phyloP scores from a whole-genome alignment of 1,284 basidiomycete species.

The Cryptococcus depauperatus region DNA sequence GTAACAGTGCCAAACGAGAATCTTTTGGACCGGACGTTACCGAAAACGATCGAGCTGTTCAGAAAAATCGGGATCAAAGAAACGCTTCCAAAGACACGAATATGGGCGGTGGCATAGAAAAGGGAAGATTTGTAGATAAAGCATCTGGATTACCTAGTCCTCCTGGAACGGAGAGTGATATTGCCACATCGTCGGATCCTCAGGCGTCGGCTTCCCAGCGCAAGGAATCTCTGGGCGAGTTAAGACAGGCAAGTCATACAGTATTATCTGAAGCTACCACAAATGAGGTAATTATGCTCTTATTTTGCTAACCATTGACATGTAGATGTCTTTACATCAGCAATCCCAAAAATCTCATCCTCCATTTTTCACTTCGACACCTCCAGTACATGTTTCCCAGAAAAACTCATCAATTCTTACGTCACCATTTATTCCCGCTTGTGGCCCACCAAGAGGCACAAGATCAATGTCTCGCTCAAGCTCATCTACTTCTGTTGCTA shows the following conservation, averaged over 20 bases:
- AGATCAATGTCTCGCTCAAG: slow-evolving; percentile 15
- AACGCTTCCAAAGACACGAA: neutral
- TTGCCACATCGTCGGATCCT: slow-evolving; percentile 3
- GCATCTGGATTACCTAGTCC: slow-evolving; percentile 27
- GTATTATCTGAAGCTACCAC: too few relatives aligned
- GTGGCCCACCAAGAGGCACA: too few relatives aligned
- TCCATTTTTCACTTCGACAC: slow-evolving; percentile 3
- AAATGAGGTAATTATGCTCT: too few relatives aligned
- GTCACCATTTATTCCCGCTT: too few relatives aligned
- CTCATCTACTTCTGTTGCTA: slow-evolving; percentile 10
- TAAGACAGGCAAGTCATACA: neutral
- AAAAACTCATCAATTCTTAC: too few relatives aligned
- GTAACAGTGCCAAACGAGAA: neutral
- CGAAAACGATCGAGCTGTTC: neutral
- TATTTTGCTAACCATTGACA: too few relatives aligned
- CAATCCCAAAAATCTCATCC: neutral
- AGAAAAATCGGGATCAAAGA: slow-evolving; percentile 1
- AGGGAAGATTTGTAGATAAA: slow-evolving; percentile 15
- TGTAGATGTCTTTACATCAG: too few relatives aligned
- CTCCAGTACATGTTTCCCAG: slow-evolving; percentile 9
- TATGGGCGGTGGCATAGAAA: neutral
- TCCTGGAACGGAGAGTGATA: slow-evolving; percentile 27
- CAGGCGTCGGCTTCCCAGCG: neutral
- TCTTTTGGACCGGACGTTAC: neutral
- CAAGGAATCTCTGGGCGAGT: neutral